Conservation (phyloP, 441 rosid genomes). For the Kokia cookei region DNA sequence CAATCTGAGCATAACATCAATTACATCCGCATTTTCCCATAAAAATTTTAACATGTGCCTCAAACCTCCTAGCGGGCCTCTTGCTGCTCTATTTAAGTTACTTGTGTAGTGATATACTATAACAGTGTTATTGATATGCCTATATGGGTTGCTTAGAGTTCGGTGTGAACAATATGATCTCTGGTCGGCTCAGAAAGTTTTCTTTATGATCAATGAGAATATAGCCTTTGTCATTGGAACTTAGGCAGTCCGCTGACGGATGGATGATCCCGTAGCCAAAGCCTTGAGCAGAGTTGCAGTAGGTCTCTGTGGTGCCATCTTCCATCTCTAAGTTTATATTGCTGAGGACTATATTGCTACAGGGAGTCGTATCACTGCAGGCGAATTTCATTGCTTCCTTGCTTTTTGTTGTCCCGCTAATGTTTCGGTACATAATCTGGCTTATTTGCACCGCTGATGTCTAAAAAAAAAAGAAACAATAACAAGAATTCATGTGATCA, state of each 20-base stretch:
- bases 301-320: slow-evolving; percentile 72
- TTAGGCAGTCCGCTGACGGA: slow-evolving; percentile 89
- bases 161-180: slow-evolving; percentile 45
- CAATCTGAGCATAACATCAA: slow-evolving; percentile 5
- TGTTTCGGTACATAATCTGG: slow-evolving; percentile 77
- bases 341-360: slow-evolving; percentile 68
- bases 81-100: slow-evolving; percentile 8
- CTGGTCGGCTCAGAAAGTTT: slow-evolving; percentile 4
- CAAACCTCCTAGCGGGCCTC: slow-evolving; percentile 33
- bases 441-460: slow-evolving; percentile 74
- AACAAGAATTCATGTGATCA: slow-evolving; percentile 2
- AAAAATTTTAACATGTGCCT: slow-evolving; percentile 15
- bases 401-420: slow-evolving; percentile 77
- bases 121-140: slow-evolving; percentile 5
- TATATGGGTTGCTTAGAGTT: slow-evolving; percentile 37
- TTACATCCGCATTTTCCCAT: slow-evolving; percentile 17
- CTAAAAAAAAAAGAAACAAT: slow-evolving; percentile 19
- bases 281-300: slow-evolving; percentile 85
- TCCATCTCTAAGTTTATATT: slow-evolving; percentile 67
- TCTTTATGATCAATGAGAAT: slow-evolving; percentile 2
- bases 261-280: slow-evolving; percentile 69
- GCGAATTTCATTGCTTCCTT: slow-evolving; percentile 70
- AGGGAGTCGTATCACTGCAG: slow-evolving; percentile 86
- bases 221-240: slow-evolving; percentile 45
- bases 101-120: slow-evolving; percentile 8